These are phyloP conservation scores for Symbiodinium pilosum DNA, from an alignment of 73 alveolate genomes.

Conservation along the genomic window DNA sequence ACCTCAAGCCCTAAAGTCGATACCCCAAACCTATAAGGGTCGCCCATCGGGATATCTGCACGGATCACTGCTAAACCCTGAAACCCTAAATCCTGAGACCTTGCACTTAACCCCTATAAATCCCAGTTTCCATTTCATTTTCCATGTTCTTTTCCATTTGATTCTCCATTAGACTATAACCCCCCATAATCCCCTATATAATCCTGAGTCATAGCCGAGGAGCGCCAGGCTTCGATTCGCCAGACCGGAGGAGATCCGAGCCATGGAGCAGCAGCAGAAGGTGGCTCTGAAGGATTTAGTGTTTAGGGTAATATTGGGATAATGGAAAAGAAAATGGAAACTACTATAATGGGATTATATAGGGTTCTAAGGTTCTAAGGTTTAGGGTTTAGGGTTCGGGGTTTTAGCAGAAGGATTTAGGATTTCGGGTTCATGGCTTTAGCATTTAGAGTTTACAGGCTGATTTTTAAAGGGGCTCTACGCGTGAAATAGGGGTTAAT, in stretches of 20 bases:
- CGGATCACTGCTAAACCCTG: not conserved
- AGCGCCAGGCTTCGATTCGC: slow-evolving; percentile 87
- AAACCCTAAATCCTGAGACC: not conserved
- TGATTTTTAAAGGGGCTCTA: not conserved
- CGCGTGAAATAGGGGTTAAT: not conserved
- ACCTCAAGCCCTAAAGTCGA: not conserved
- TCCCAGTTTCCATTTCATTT: not conserved
- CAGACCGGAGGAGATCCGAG: slow-evolving; percentile 80
- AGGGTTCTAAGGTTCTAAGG: not conserved
- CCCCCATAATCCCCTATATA: too few species aligned
- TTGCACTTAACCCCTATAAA: not conserved
- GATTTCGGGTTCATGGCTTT: not conserved
- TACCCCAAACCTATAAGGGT: not conserved
- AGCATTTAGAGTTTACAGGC: not conserved
- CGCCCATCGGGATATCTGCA: too few species aligned
- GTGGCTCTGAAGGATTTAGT: not conserved
- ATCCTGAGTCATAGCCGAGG: too few species aligned
- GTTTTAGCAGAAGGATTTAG: not conserved
- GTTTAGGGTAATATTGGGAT: not conserved
- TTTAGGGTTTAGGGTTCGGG: not conserved
- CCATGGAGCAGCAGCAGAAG: slow-evolving; percentile 34
- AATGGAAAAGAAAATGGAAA: too few species aligned
- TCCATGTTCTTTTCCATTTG: not conserved
- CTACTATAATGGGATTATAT: too few species aligned
- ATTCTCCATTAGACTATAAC: too few species aligned